phyloP scores from a whole-genome alignment of 192 early-diverging fungal genomes.

The Powellomyces hirtus region DNA sequence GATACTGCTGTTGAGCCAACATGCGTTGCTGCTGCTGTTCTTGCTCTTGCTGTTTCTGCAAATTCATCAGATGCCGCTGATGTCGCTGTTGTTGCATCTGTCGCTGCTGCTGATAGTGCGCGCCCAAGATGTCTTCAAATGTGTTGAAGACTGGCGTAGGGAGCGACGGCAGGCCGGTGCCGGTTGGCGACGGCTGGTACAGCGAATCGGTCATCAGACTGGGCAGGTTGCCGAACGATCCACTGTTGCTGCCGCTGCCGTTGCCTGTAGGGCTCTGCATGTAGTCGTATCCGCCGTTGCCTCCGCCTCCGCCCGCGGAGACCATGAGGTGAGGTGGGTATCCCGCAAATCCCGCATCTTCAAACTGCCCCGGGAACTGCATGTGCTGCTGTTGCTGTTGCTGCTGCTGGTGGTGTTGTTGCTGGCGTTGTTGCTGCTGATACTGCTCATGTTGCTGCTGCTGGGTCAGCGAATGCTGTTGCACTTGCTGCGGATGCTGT shows the following conservation, averaged over 20 bases:
- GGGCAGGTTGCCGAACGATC: background rate
- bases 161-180: conserved; percentile 13
- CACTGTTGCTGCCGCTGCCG: background rate
- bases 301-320: background rate
- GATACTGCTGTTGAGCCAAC: background rate
- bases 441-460: background rate
- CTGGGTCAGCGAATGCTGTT: no score
- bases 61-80: background rate
- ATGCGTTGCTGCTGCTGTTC: conserved; percentile 4
- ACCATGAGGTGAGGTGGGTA: background rate
- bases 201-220: conserved; percentile 1
- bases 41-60: background rate
- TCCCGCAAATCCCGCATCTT: no score
- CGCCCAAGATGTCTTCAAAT: conserved; percentile 23
- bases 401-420: background rate
- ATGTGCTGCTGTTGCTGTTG: background rate
- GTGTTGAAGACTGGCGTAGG: conserved; percentile 14
- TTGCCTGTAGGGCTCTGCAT: background rate
- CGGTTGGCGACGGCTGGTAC: conserved; percentile 20
- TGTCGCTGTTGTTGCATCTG: conserved; percentile 2
- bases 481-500: conserved; percentile 7
- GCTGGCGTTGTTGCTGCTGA: background rate
- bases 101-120: conserved; percentile 13
- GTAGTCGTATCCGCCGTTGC: background rate
- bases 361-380: no score